Conservation (phyloP, 2,329 filamentous ascomycete genomes). For the Furcasterigmium sp. region DNA sequence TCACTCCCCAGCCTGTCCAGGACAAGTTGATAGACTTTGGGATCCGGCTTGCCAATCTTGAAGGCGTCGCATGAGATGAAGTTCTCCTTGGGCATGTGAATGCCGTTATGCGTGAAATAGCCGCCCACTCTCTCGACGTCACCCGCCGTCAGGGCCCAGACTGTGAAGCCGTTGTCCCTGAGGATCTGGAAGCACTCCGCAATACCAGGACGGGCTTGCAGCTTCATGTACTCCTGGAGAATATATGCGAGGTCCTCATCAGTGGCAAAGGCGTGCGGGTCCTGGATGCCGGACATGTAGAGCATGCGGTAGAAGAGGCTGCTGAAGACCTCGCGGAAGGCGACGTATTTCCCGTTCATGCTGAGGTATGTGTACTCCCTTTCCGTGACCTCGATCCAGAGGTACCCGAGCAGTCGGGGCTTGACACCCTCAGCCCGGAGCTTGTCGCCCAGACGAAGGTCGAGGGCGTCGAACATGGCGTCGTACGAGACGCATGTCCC, state of each 20-base stretch:
- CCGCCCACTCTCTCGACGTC: conserved; percentile 42
- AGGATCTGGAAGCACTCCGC: conserved; percentile 36
- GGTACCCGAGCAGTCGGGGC: conserved; percentile 36
- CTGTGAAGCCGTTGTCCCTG: conserved; percentile 39
- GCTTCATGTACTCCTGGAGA: conserved; percentile 28
- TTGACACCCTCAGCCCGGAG: conserved; percentile 32
- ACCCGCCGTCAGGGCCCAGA: conserved; percentile 50
- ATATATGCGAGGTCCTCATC: conserved; percentile 35
- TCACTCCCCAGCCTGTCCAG: conserved; percentile 32
- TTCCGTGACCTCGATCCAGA: conserved; percentile 41
- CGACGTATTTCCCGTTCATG: conserved; percentile 34
- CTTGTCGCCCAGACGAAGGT: conserved; percentile 31
- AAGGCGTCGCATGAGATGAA: conserved; percentile 44
- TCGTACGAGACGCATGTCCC: conserved; percentile 43
- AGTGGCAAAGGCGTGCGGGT: conserved; percentile 33
- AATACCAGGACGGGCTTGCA: conserved; percentile 30
- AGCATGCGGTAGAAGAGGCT: conserved; percentile 44
- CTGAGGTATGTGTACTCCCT: conserved; percentile 45
- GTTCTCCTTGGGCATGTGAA: conserved; percentile 45
- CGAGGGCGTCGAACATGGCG: conserved; percentile 33
- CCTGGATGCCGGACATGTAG: conserved; percentile 33
- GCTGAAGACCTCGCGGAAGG: conserved; percentile 35
- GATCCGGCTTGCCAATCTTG: conserved; percentile 44
- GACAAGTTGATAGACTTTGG: conserved; percentile 38
- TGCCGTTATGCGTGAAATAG: conserved; percentile 41